phyloP scores from a whole-genome alignment of 2,329 filamentous ascomycete genomes.

The Furcasterigmium sp. region DNA sequence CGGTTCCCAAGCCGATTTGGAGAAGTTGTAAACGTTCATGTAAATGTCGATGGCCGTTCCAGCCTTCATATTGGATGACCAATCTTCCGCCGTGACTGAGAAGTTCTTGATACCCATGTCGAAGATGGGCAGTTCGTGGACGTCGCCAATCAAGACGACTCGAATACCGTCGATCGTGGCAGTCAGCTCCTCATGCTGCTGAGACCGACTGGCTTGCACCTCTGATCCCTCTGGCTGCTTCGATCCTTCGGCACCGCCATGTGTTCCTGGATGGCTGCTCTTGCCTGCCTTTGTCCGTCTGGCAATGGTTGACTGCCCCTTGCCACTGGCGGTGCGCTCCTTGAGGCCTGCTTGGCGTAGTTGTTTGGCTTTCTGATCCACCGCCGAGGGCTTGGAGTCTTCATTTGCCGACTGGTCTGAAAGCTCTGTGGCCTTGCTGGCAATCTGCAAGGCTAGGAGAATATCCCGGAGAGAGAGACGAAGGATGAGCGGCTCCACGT shows the following conservation, averaged over 20 bases:
- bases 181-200: conserved; percentile 69
- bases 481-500: conserved; percentile 86
- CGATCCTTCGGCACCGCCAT: neutral
- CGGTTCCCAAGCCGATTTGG: conserved; percentile 97
- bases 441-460: conserved; percentile 84
- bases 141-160: conserved; percentile 88
- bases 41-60: conserved; percentile 91
- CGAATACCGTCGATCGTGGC: conserved; percentile 83
- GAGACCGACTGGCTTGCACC: conserved; percentile 10
- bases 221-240: conserved; percentile 7
- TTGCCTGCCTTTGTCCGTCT: conserved; percentile 21
- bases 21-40: conserved; percentile 97
- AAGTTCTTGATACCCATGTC: conserved; percentile 93
- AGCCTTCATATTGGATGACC: conserved; percentile 81
- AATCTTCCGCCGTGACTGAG: conserved; percentile 77
- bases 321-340: conserved; percentile 51
- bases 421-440: conserved; percentile 84
- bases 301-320: conserved; percentile 46
- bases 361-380: conserved; percentile 52
- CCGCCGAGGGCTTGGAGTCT: conserved; percentile 26
- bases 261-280: neutral
- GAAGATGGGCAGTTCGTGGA: conserved; percentile 91
- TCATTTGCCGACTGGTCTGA: conserved; percentile 52
- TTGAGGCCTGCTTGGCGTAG: conserved; percentile 44
- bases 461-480: conserved; percentile 92